Base-by-base conservation (phyloP, 352 stramenopile species). In the Globisporangium spiculum region DNA sequence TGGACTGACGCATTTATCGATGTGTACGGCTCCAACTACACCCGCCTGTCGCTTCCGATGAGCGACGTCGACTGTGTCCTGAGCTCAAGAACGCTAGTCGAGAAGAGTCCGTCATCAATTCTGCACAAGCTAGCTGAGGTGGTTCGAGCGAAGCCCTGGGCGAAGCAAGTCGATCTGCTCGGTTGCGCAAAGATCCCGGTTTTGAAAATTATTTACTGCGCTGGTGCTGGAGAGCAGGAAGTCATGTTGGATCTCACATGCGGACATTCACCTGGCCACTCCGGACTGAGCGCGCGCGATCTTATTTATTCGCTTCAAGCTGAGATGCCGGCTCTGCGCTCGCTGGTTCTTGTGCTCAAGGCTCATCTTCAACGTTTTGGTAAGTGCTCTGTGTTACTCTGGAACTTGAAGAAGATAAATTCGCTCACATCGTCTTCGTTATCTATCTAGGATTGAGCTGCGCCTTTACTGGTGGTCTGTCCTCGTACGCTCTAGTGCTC, bases 1-100 rank as follows among this genome's bases (percentile, higher is more conserved):
- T 98, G 94, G 94, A 76, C 87, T 26, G 86, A 97, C 68, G 88
- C 89, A 53, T 71, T 94, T 48, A 91, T 99, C 36, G 97, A 98
- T 63, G 81, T 98, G 20, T 99, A 99, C 70, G 97, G 97, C 26
- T 99, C 96, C 34, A 99, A 94, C 74, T 97, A 97, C 53, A 99
- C 96, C 1, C 87, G 90, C n/a, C 79, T 99, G 22, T 91, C 96
- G 48, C 80, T 99, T 30, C 97, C 97, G 14, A 90, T 80, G 44
- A 99, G 96, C 67, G 97, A 99, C 82, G 82, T 99, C 24, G 97
- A 99, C 76, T 97, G 98, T 60, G 96, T 99, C 12, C 83, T 98
- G 60, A 78, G 97, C 26, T 88, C 93, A 44, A 92, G 91, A 53
- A 91, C 96, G 5, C 81, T 89, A 7, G 60, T 54, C 18, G 87